Base-by-base conservation (phyloP, 257 asterid species). In the Nicotiana tomentosiformis region DNA sequence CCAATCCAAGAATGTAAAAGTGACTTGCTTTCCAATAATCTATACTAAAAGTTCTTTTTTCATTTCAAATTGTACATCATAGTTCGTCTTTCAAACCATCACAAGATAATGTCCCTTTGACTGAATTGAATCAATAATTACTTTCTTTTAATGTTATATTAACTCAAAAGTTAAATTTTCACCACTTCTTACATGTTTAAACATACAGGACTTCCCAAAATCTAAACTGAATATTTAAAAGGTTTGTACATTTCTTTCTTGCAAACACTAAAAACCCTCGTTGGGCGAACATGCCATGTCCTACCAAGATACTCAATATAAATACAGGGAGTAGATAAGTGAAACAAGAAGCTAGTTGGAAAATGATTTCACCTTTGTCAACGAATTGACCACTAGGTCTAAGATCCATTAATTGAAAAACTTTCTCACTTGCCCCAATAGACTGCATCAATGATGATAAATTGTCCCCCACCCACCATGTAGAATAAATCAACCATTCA, bases 391-490 rank as follows among this genome's bases (percentile, higher is more conserved):
- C 85, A 79, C 98, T 89, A 77, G 98, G 92, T 53, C 91, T 49
- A 85, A 92, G 90, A 86, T 94, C 95, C 85, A 96, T 90, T 82
- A 96, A 86, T 81, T 90, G 95, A 78, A 96, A 94, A 86, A 96
- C 99, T 84, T 96, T 94, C 90, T 96, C 99, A 88, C 99, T 94
- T 30, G 99, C 98, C 84, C 99, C 99, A 68, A 94, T 87, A 55
- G 98, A 94, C 84, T 96, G 99, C 98, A 94, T 93, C 90, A 96
- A 84, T 77, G 97, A 90, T 65, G 99, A 94, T 77, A 95, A 87
- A 84, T 90, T 94, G 89, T 96, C 99, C 81, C 98, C 98, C 39
- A 93, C 92, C 99, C 97, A 94, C 99, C 99, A 96, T 20, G 99
- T 89, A 58, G 99, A 94, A 87, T 93, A 96, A 81, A 96, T 96